Conservation (phyloP, 2,329 filamentous ascomycete genomes). For the Colletotrichum eleusines region DNA sequence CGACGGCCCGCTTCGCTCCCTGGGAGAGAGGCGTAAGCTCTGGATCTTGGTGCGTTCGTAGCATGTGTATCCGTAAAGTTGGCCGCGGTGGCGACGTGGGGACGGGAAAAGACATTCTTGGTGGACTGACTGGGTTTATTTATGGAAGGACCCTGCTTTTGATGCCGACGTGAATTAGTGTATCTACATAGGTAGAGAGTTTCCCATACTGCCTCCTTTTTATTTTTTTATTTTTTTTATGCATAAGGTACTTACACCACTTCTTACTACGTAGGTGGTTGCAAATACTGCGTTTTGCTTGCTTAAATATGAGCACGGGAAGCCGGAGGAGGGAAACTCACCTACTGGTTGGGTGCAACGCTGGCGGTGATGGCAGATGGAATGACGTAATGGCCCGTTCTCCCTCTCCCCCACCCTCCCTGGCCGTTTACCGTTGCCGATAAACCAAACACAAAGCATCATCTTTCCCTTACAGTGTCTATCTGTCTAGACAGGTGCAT, state of each 20-base stretch:
- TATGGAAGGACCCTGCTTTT: conserved; percentile 35
- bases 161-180: not conserved
- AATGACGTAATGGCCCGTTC: conserved; percentile 8
- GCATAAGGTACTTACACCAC: no score
- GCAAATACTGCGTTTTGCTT: not conserved
- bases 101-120: not conserved
- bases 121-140: conserved; percentile 13
- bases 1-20: not conserved
- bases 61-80: not conserved
- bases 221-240: no score
- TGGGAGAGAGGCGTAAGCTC: not conserved
- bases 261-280: no score
- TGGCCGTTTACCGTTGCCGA: conserved; percentile 6
- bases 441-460: not conserved
- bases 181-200: no score
- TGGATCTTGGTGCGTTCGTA: not conserved
- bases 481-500: no score
- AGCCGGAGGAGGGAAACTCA: not conserved
- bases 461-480: not conserved
- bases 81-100: conserved; percentile 20
- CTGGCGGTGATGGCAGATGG: not conserved
- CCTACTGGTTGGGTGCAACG: not conserved
- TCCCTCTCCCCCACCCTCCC: no score
- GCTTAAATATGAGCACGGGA: not conserved
- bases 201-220: no score